Percentiles rank a stretch among this genome's conserved stretches.
Conservation (phyloP, 176 grass and related monocot species). For the Miscanthus lutarioriparius region DNA sequence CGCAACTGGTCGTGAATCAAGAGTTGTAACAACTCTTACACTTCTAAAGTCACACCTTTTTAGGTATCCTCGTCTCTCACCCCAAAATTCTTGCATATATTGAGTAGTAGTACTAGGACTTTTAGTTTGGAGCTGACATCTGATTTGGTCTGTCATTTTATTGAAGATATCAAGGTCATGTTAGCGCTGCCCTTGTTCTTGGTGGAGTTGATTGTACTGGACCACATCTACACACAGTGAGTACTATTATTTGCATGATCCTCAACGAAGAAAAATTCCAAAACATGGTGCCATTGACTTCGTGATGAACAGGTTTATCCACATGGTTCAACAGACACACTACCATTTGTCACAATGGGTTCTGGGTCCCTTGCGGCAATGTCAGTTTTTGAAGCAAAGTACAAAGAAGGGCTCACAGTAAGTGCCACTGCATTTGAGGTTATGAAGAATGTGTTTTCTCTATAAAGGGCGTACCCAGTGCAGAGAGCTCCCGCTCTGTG, state of each 20-base stretch:
- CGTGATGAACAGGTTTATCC: slow-evolving; percentile 54
- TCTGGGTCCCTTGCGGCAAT: slow-evolving; percentile 70
- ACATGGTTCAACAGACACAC: slow-evolving; percentile 60
- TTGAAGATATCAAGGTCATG: slow-evolving; percentile 71
- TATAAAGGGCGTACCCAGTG: too few relatives aligned
- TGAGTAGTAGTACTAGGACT: not conserved
- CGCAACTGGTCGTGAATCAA: slow-evolving; percentile 85
- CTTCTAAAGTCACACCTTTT: slow-evolving; percentile 81
- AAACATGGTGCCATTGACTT: not conserved
- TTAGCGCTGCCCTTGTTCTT: slow-evolving; percentile 82
- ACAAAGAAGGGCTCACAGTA: slow-evolving; percentile 70
- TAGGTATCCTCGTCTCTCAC: slow-evolving; percentile 37
- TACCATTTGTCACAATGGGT: slow-evolving; percentile 80
- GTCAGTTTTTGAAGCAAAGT: slow-evolving; percentile 69
- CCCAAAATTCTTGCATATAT: too few relatives aligned
- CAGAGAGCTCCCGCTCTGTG: too few relatives aligned
- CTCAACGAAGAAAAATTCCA: not conserved
- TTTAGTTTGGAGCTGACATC: not conserved
- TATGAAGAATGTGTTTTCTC: not conserved
- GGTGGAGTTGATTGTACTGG: slow-evolving; percentile 79
- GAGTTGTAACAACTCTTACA: slow-evolving; percentile 88
- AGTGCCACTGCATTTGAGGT: not conserved
- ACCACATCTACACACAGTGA: slow-evolving; percentile 76
- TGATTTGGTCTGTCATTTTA: not conserved
- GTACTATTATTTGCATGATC: not conserved